phyloP scores from a whole-genome alignment of 306 rosid species.

The Prunus davidiana region DNA sequence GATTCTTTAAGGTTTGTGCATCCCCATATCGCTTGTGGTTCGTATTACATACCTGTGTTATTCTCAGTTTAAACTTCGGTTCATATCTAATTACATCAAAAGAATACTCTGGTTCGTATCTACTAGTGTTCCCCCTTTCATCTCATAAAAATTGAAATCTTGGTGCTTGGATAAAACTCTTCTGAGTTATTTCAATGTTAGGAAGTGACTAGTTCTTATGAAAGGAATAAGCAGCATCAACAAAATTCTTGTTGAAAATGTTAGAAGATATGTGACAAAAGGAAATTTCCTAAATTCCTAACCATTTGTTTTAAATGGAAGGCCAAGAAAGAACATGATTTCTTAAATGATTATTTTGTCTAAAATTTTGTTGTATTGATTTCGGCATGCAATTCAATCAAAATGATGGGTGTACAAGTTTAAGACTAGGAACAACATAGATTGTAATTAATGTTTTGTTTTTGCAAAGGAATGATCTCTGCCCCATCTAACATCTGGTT shows the following conservation, averaged over 20 bases:
- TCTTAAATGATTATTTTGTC: background rate
- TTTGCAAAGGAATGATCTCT: background rate
- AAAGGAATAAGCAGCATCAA: background rate
- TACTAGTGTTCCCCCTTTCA: background rate
- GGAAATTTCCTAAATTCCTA: background rate
- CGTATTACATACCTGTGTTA: background rate
- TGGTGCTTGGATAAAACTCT: background rate
- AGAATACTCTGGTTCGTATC: background rate
- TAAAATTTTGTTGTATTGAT: background rate
- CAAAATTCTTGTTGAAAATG: background rate
- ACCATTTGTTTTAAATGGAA: background rate
- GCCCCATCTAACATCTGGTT: background rate
- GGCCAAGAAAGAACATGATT: background rate
- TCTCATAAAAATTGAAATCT: background rate
- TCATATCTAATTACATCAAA: background rate
- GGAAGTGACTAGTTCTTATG: background rate
- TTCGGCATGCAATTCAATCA: no score
- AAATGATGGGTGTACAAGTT: no score
- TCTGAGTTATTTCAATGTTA: background rate
- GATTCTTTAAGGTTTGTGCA: slow-evolving; percentile 70
- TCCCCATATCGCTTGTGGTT: background rate
- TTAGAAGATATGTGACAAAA: background rate
- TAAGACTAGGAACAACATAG: background rate
- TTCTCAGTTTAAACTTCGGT: background rate
- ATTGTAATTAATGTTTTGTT: background rate